Evolutionary conservation across 2,329 filamentous ascomycete genomes (phyloP).

Genomic region (Aspergillus persii): DNA sequence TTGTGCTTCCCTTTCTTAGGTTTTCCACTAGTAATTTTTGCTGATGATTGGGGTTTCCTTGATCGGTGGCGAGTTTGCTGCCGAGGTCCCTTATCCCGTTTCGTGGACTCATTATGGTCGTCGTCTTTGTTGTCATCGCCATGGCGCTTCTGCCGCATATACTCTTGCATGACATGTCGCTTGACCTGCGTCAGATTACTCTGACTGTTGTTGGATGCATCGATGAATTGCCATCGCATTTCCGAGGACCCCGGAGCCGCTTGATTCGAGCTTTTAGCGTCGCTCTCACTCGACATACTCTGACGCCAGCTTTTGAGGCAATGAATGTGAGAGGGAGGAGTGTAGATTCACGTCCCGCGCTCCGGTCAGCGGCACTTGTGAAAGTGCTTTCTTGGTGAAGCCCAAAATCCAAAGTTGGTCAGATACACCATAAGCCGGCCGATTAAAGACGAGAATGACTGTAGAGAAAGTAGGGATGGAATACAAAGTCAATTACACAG

Average conservation of each 20-base stretch:
- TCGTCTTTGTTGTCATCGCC: constrained; percentile 15
- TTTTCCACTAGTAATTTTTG: neutral
- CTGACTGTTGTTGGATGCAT: constrained; percentile 36
- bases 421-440: neutral
- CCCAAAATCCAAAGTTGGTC: neutral
- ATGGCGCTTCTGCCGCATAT: constrained; percentile 37
- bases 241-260: constrained; percentile 11
- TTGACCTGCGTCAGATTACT: constrained; percentile 41
- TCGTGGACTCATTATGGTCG: constrained; percentile 3
- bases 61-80: constrained; percentile 13
- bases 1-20: neutral
- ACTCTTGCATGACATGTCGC: constrained; percentile 46
- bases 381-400: neutral
- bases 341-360: neutral
- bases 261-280: constrained; percentile 1
- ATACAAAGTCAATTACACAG: neutral
- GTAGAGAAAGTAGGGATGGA: neutral
- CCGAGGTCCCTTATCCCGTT: constrained; percentile 2
- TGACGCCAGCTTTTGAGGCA: neutral
- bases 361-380: neutral
- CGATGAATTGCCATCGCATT: constrained; percentile 41
- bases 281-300: constrained; percentile 8
- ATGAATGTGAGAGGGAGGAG: neutral
- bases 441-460: neutral
- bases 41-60: neutral